Conservation (phyloP, 1,284 basidiomycete species). For the Heterobasidion occidentale region DNA sequence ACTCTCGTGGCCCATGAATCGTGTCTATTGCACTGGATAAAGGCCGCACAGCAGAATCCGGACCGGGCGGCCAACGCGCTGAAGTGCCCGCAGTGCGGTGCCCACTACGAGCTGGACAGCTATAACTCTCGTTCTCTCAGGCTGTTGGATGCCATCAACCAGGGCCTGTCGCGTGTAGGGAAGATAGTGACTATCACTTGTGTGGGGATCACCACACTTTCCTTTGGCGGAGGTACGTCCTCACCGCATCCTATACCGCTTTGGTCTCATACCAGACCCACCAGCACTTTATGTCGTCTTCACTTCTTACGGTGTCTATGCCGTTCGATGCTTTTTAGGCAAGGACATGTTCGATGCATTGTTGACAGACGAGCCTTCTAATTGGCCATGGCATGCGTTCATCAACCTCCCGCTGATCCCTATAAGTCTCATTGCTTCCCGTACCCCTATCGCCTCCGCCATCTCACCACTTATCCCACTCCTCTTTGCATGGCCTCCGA, state of each 20-base stretch:
- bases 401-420: conserved; percentile 64
- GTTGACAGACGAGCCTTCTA: conserved; percentile 52
- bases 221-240: conserved; percentile 32
- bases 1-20: conserved; percentile 73
- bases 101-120: conserved; percentile 59
- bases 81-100: conserved; percentile 73
- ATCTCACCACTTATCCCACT: conserved; percentile 45
- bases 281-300: conserved; percentile 54
- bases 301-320: conserved; percentile 66
- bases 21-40: conserved; percentile 73
- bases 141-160: conserved; percentile 41
- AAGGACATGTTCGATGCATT: conserved; percentile 52
- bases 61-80: conserved; percentile 50
- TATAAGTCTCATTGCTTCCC: conserved; percentile 46
- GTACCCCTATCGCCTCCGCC: conserved; percentile 40
- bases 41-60: conserved; percentile 49
- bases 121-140: conserved; percentile 44
- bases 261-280: background rate
- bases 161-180: conserved; percentile 38
- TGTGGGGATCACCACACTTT: conserved; percentile 33
- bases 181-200: conserved; percentile 40
- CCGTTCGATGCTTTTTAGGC: conserved; percentile 62
- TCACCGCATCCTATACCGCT: background rate
- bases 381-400: conserved; percentile 67
- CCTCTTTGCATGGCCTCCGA: conserved; percentile 59